Evolutionary conservation across 768 basidiomycete genomes (phyloP), one percentile per base, ranked within the genome.

Genomic region (Agrocybe praecox): DNA sequence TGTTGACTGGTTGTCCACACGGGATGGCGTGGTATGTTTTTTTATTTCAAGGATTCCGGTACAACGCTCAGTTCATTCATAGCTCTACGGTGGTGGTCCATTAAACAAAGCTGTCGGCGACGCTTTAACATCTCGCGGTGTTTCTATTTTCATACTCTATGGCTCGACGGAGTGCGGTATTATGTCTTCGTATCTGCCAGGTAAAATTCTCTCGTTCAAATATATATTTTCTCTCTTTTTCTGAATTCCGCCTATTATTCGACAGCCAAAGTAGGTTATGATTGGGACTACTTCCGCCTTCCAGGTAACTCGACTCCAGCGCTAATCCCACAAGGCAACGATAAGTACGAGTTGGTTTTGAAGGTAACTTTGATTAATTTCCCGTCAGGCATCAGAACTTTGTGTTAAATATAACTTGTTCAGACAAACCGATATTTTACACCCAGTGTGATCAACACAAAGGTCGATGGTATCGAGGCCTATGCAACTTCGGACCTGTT

Each of bases 51-150:
- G 3, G 23, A 29, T 10, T 36, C 23, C 40, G 18, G 19, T 21
- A 2, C 9, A 2, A 8, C 9, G 19, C 24, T 44, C 42, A 53
- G 26, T 24, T 2, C 15, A 10, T 7, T 52, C 1, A 8, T 21
- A 59, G 58, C 48, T 59, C 8, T 54, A 36, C n/a, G 58, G 58
- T 6, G 58, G 58, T 17, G 58, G 58, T 10, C 53, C 58, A 2
- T 42, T 59, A 23, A 50, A 59, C 34, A 59, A 55, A 22, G 19
- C 33, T 5, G 42, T 49, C 12, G 58, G 58, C 9, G 52, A 59
- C 26, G 33, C 49, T 23, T 33, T 58, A 42, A 46, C 53, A 1
- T 58, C 57, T 1, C 24, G 49, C 22, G 57, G 57, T 0, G 58
- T 59, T 11, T 51, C 49, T 3, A 32, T 59, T 17, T 55, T 59